Evolutionary conservation across 2,329 filamentous ascomycete genomes (phyloP).

Genomic region (Fusarium aywerte): DNA sequence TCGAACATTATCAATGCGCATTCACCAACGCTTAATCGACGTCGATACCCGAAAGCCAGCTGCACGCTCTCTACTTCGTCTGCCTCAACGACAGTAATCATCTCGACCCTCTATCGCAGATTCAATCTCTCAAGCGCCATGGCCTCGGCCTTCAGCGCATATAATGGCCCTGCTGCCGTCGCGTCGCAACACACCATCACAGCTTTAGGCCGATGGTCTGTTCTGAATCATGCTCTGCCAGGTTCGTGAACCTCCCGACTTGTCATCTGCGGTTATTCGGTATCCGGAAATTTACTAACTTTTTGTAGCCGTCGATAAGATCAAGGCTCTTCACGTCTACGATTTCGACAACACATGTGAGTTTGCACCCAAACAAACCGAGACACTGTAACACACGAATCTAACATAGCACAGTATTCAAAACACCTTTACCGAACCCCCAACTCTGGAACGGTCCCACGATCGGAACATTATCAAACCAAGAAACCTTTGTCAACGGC

Average conservation of each 20-base stretch:
- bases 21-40: neutral
- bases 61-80: constrained; percentile 41
- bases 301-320: constrained; percentile 66
- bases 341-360: constrained; percentile 97
- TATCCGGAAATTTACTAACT: constrained; percentile 28
- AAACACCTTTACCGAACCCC: constrained; percentile 87
- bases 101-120: constrained; percentile 39
- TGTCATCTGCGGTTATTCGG: neutral
- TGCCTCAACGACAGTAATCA: neutral
- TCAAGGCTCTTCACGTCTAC: constrained; percentile 89
- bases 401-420: constrained; percentile 73
- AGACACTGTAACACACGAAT: neutral
- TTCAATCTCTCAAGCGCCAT: constrained; percentile 49
- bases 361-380: constrained; percentile 44
- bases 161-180: constrained; percentile 50
- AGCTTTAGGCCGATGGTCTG: constrained; percentile 84
- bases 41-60: neutral
- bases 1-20: constrained; percentile 14
- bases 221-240: constrained; percentile 77
- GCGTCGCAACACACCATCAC: constrained; percentile 69
- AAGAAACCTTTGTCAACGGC: constrained; percentile 81
- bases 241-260: constrained; percentile 55
- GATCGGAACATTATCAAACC: constrained; percentile 78
- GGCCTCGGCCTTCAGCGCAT: constrained; percentile 54
- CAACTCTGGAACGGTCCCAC: constrained; percentile 86